These are phyloP conservation scores for Cyberlindnera maclurae DNA, from an alignment of 805 yeast genomes.

Conservation along the genomic window DNA sequence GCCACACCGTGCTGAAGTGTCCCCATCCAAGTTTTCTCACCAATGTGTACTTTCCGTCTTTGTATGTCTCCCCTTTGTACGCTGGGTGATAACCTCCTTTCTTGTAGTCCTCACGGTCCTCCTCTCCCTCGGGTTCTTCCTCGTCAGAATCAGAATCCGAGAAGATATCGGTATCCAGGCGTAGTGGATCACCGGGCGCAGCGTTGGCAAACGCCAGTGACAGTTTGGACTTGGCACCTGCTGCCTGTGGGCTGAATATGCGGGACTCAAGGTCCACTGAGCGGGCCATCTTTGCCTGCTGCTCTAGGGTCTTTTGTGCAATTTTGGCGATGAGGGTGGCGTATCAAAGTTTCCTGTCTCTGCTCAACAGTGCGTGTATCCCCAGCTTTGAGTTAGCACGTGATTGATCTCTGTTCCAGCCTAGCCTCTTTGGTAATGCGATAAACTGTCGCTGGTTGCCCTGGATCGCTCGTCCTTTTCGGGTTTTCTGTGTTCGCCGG, in stretches of 20 bases:
- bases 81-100: conserved; percentile 97
- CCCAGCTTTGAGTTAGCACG: too few relatives aligned
- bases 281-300: conserved; percentile 8
- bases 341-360: too few relatives aligned
- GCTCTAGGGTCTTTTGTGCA: background rate
- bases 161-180: background rate
- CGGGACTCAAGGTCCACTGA: conserved; percentile 9
- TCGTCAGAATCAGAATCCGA: conserved; percentile 8
- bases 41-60: conserved; percentile 65
- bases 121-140: conserved; percentile 61
- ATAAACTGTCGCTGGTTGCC: too few relatives aligned
- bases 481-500: too few relatives aligned
- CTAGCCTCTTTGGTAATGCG: too few relatives aligned
- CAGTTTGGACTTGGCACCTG: conserved; percentile 15
- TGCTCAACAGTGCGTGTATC: too few relatives aligned
- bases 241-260: conserved; percentile 10
- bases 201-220: conserved; percentile 19
- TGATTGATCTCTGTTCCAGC: too few relatives aligned
- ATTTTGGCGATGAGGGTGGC: background rate
- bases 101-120: conserved; percentile 75
- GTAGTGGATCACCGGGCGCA: conserved; percentile 4
- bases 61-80: conserved; percentile 76
- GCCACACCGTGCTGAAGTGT: conserved; percentile 93
- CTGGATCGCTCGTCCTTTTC: too few relatives aligned
- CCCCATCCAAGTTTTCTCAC: conserved; percentile 98